Conservation (phyloP, 306 rosid species). For the Vigna nakashimae region DNA sequence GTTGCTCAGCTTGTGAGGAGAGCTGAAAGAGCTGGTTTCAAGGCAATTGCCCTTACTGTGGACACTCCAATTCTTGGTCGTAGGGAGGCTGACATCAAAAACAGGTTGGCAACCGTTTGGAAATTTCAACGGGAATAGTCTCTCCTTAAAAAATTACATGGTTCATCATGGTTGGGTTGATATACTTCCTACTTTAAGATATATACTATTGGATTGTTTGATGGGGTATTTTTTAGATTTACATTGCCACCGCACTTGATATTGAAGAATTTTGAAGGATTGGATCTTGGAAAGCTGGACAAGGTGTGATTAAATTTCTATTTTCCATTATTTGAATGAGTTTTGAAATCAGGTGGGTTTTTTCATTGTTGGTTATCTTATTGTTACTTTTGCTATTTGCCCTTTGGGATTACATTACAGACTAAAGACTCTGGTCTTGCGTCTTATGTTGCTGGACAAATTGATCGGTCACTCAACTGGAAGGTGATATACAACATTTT, state of each 20-base stretch:
- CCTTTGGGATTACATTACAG: conserved; percentile 52
- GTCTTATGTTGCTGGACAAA: conserved; percentile 74
- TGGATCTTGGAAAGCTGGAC: conserved; percentile 78
- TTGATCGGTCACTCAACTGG: conserved; percentile 87
- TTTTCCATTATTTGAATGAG: conserved; percentile 10
- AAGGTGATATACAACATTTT: conserved; percentile 56
- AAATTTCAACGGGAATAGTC: neutral
- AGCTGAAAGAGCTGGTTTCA: conserved; percentile 98
- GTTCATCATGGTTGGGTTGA: conserved; percentile 28
- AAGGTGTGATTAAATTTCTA: conserved; percentile 47
- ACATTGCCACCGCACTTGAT: conserved; percentile 71
- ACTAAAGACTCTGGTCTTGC: conserved; percentile 79
- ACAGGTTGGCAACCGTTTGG: conserved; percentile 62
- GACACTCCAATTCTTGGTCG: conserved; percentile 97
- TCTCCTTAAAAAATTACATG: conserved; percentile 7
- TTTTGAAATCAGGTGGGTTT: conserved; percentile 27
- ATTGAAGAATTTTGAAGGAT: conserved; percentile 81
- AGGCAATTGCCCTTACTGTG: conserved; percentile 95
- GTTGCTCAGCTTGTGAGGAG: conserved; percentile 91
- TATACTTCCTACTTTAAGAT: conserved; percentile 16
- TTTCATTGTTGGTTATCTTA: conserved; percentile 10
- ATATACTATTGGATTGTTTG: conserved; percentile 12
- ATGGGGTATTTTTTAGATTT: conserved; percentile 65
- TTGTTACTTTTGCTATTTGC: conserved; percentile 21
- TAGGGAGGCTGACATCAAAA: conserved; percentile 95